A percentile compares a stretch with the other conserved stretches of the same genome.
Conservation (phyloP, 805 yeast species). For the Candida peoriensis region DNA sequence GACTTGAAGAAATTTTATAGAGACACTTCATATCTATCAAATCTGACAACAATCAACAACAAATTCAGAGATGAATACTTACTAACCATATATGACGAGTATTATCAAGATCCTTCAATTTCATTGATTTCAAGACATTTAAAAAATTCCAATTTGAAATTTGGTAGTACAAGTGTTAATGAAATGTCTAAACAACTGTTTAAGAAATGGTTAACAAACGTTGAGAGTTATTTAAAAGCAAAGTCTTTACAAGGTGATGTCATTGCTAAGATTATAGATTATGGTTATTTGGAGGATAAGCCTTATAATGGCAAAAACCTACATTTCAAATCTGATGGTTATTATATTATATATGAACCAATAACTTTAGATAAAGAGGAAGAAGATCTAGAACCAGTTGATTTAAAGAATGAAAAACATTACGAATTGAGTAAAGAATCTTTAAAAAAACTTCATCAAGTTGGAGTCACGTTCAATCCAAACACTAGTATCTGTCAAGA, state of each 20-base stretch:
- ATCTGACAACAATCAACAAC: background rate
- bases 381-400: slow-evolving; percentile 14
- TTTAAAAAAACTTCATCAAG: slow-evolving; percentile 15
- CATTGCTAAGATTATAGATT: slow-evolving; percentile 20
- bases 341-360: slow-evolving; percentile 22
- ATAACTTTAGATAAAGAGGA: slow-evolving; percentile 8
- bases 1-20: slow-evolving; percentile 15
- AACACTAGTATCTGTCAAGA: slow-evolving; percentile 9
- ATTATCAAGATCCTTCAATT: slow-evolving; percentile 15
- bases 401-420: slow-evolving; percentile 9
- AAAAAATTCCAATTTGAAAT: slow-evolving; percentile 6
- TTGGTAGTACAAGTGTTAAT: slow-evolving; percentile 7
- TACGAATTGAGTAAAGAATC: slow-evolving; percentile 13
- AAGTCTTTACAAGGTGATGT: slow-evolving; percentile 18
- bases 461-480: slow-evolving; percentile 21
- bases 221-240: slow-evolving; percentile 18
- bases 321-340: slow-evolving; percentile 24
- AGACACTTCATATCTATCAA: slow-evolving; percentile 9
- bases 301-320: slow-evolving; percentile 12
- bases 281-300: slow-evolving; percentile 24
- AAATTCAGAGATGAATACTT: slow-evolving; percentile 7
- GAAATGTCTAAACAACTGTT: slow-evolving; percentile 12
- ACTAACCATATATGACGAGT: slow-evolving; percentile 24
- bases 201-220: slow-evolving; percentile 18
- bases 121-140: slow-evolving; percentile 17